phyloP scores from a whole-genome alignment of 768 basidiomycete species.

The Lentinula boryana region DNA sequence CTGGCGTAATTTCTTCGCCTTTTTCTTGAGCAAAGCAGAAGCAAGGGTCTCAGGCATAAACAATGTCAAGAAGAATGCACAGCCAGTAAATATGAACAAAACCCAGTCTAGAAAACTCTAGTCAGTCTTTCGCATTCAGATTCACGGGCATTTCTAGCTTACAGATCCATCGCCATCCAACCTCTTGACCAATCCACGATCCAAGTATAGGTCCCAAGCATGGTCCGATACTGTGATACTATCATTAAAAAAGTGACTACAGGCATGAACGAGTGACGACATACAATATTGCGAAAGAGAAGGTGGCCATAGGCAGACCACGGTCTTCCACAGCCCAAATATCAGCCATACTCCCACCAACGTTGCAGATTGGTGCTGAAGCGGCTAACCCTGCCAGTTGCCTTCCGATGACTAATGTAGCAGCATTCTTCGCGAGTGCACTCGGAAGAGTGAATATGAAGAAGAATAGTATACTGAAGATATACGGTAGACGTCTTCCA shows the following conservation, averaged over 20 bases:
- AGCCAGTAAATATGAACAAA: constrained; percentile 34
- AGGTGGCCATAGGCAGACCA: constrained; percentile 43
- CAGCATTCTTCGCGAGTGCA: constrained; percentile 37
- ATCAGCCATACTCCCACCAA: constrained; percentile 38
- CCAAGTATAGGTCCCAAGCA: constrained; percentile 46
- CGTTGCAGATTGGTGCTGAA: constrained; percentile 38
- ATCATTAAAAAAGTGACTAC: not conserved
- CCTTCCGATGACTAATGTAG: constrained; percentile 36
- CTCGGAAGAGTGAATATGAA: constrained; percentile 42
- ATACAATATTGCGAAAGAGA: constrained; percentile 41
- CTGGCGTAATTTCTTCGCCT: constrained; percentile 34
- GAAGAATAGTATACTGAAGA: constrained; percentile 31
- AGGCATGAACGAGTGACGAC: constrained; percentile 1
- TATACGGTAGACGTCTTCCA: constrained; percentile 31
- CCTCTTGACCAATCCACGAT: constrained; percentile 37
- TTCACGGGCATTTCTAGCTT: constrained; percentile 4
- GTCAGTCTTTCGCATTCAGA: not conserved
- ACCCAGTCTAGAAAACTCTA: constrained; percentile 29
- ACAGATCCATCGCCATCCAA: constrained; percentile 45
- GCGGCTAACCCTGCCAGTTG: constrained; percentile 39
- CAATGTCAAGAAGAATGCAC: constrained; percentile 29
- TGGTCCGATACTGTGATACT: constrained; percentile 30
- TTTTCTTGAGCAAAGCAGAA: constrained; percentile 35
- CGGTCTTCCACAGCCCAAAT: constrained; percentile 34
- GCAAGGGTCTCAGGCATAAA: constrained; percentile 49